A percentile compares a stretch with the other conserved stretches of the same genome.
phyloP scores from a whole-genome alignment of 2,329 filamentous ascomycete genomes.

The Scytalidium sp. region DNA sequence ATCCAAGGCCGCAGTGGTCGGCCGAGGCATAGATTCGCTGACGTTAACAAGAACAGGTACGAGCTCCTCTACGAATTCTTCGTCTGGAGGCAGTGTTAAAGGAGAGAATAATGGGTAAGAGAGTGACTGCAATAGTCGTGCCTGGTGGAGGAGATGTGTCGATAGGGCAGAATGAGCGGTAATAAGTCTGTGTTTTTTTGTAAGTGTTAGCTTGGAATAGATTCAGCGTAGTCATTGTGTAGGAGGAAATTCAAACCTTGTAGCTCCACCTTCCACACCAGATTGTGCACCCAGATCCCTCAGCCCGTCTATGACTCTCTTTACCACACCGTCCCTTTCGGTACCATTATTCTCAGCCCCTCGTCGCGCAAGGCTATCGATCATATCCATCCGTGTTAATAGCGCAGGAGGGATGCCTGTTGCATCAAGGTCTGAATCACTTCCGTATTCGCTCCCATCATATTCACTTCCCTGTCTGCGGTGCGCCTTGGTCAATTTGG shows the following conservation, averaged over 20 bases:
- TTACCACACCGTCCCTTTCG: slow-evolving; percentile 62
- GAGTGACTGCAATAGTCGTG: slow-evolving; percentile 70
- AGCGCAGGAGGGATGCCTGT: slow-evolving; percentile 66
- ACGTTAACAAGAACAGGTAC: slow-evolving; percentile 65
- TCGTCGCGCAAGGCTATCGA: slow-evolving; percentile 66
- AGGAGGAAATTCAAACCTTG: slow-evolving; percentile 48
- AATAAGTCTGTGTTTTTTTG: slow-evolving; percentile 66
- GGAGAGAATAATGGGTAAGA: slow-evolving; percentile 70
- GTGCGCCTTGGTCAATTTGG: slow-evolving; percentile 32
- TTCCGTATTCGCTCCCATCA: slow-evolving; percentile 73
- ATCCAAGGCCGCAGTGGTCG: slow-evolving; percentile 58
- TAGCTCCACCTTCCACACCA: slow-evolving; percentile 68
- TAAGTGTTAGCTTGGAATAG: slow-evolving; percentile 8
- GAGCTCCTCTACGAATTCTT: slow-evolving; percentile 65
- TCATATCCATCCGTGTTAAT: slow-evolving; percentile 67
- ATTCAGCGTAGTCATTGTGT: background rate
- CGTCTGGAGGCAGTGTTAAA: slow-evolving; percentile 58
- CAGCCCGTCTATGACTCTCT: slow-evolving; percentile 65
- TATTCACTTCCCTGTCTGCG: slow-evolving; percentile 57
- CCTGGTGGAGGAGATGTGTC: slow-evolving; percentile 72
- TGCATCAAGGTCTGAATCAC: slow-evolving; percentile 66
- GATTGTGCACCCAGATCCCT: slow-evolving; percentile 72
- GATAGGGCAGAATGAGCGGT: slow-evolving; percentile 73
- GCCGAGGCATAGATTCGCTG: slow-evolving; percentile 63
- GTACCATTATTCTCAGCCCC: slow-evolving; percentile 66